Percentiles rank a stretch among this genome's conserved stretches.
phyloP scores from a whole-genome alignment of 75 land plant species.

The Chamaecyparis obtusa region DNA sequence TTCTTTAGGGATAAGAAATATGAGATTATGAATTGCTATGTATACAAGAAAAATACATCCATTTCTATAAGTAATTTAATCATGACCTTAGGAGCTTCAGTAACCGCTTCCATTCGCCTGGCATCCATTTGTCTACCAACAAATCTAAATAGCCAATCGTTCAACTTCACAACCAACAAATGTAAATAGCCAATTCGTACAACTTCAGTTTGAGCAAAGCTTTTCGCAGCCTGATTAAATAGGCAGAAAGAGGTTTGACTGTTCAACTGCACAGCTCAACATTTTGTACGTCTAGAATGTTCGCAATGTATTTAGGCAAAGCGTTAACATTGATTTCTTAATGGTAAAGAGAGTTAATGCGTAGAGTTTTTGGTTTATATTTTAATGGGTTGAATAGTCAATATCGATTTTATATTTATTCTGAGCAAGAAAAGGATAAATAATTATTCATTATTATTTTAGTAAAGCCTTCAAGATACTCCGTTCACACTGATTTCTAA shows the following conservation, averaged over 20 bases:
- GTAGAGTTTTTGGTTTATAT: too few species aligned
- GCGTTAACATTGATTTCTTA: too few species aligned
- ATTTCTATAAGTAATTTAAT: background rate
- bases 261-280: background rate
- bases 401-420: too few species aligned
- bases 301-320: too few species aligned
- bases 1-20: too few species aligned
- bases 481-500: too few species aligned
- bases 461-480: too few species aligned
- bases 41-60: background rate
- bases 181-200: background rate
- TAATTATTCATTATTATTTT: too few species aligned
- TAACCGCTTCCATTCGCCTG: constrained; percentile 44
- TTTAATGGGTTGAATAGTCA: too few species aligned
- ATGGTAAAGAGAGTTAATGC: too few species aligned
- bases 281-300: background rate
- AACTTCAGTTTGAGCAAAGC: background rate
- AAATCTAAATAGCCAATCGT: background rate
- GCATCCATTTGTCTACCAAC: constrained; percentile 20
- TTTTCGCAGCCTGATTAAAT: background rate
- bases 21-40: background rate
- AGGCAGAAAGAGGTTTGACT: background rate
- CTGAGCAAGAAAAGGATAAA: too few species aligned
- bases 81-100: constrained; percentile 46
- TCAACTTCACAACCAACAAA: too few species aligned